phyloP scores from a whole-genome alignment of 352 stramenopile species.

The Sclerospora graminicola region DNA sequence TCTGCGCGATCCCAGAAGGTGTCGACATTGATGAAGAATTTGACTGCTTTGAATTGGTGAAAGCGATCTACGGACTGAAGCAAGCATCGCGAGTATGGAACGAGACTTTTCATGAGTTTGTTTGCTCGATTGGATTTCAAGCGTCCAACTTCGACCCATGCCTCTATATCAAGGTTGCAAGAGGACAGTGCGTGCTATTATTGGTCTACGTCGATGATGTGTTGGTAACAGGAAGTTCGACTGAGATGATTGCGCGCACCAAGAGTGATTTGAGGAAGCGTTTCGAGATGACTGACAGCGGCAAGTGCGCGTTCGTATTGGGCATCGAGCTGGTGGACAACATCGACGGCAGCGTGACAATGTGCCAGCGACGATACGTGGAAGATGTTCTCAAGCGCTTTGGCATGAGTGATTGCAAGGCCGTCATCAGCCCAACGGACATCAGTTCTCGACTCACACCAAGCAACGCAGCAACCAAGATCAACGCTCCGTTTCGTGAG shows the following conservation, averaged over 20 bases:
- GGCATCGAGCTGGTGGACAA: not conserved
- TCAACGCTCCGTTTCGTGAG: conserved; percentile 7
- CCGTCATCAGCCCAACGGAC: conserved; percentile 3
- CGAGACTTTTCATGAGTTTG: conserved; percentile 1
- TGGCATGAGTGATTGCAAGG: conserved; percentile 11
- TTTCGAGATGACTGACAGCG: conserved; percentile 1
- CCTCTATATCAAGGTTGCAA: conserved; percentile 8
- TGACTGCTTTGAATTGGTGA: conserved; percentile 1
- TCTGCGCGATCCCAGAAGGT: not conserved
- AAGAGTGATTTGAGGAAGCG: conserved; percentile 8
- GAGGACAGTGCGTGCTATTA: conserved; percentile 1
- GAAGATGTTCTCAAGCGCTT: conserved; percentile 15
- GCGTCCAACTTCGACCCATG: not conserved
- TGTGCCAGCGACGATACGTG: conserved; percentile 9
- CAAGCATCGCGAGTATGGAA: conserved; percentile 4
- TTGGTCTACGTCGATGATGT: conserved; percentile 12
- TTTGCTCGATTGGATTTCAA: too few species aligned
- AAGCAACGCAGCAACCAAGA: conserved; percentile 3
- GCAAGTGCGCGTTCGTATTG: too few species aligned
- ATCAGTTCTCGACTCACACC: not conserved
- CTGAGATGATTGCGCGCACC: conserved; percentile 1
- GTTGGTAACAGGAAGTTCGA: conserved; percentile 6
- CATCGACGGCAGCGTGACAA: conserved; percentile 4
- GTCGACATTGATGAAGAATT: not conserved
- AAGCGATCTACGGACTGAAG: conserved; percentile 2